A percentile compares a stretch with the other conserved stretches of the same genome.
Conservation (phyloP, 257 asterid species). For the Cinchona pubescens region DNA sequence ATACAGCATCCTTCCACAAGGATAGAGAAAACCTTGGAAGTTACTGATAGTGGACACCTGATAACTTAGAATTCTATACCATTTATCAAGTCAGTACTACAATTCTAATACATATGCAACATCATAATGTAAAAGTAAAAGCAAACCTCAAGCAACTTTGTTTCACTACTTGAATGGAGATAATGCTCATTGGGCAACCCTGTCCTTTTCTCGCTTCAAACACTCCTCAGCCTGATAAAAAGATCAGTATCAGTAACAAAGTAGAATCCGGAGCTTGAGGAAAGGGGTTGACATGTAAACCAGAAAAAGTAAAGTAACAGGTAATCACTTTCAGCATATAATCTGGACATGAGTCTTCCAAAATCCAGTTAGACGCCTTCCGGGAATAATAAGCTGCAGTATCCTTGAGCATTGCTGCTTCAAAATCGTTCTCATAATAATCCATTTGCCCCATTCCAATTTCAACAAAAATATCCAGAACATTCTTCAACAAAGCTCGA, state of each 20-base stretch:
- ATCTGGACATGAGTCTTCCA: slow-evolving; percentile 98
- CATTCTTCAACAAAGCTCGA: slow-evolving; percentile 85
- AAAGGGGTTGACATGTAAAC: neutral
- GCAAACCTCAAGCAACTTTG: slow-evolving; percentile 93
- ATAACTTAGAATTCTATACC: neutral
- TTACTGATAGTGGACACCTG: neutral
- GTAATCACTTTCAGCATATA: slow-evolving; percentile 76
- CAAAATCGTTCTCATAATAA: slow-evolving; percentile 79
- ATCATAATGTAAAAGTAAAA: slow-evolving; percentile 21
- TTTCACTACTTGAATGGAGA: slow-evolving; percentile 94
- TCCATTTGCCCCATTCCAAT: slow-evolving; percentile 97
- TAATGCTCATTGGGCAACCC: slow-evolving; percentile 90
- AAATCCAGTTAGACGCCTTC: slow-evolving; percentile 96
- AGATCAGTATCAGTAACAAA: slow-evolving; percentile 12
- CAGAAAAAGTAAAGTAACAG: neutral
- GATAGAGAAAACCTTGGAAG: neutral
- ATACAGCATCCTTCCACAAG: neutral
- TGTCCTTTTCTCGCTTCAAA: slow-evolving; percentile 77
- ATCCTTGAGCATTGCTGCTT: slow-evolving; percentile 77
- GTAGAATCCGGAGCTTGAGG: neutral
- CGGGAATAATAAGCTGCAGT: slow-evolving; percentile 94
- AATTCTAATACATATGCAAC: neutral
- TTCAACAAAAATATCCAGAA: slow-evolving; percentile 91
- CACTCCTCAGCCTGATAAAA: slow-evolving; percentile 84
- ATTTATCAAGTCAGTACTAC: neutral